phyloP scores from a whole-genome alignment of 2,329 filamentous ascomycete species.

The Epichloe aotearoae region DNA sequence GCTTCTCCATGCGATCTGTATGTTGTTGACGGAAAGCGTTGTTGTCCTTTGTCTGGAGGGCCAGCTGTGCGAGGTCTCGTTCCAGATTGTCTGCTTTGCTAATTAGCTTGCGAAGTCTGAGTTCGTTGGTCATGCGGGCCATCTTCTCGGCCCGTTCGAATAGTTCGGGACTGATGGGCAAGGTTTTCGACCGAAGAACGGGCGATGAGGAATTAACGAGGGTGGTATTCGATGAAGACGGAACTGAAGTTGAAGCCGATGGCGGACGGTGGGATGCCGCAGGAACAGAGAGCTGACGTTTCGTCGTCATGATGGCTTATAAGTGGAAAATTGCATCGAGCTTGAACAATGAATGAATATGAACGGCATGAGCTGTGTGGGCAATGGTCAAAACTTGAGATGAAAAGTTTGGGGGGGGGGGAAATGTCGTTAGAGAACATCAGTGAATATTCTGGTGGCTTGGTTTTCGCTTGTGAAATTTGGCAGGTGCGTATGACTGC shows the following conservation, averaged over 20 bases:
- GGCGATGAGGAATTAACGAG: neutral
- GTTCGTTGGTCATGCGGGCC: conserved; percentile 24
- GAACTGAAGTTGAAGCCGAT: neutral
- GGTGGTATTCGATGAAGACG: neutral
- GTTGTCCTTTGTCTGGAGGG: conserved; percentile 14
- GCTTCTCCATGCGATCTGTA: conserved; percentile 15
- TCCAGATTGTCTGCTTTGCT: conserved; percentile 18
- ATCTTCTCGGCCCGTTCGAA: conserved; percentile 19
- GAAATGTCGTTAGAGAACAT: too few relatives aligned
- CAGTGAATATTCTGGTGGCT: neutral
- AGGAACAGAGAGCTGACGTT: conserved; percentile 5
- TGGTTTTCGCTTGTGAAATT: neutral
- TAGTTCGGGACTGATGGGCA: conserved; percentile 4
- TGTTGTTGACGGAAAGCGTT: conserved; percentile 16
- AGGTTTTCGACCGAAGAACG: neutral
- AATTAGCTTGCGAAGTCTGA: conserved; percentile 18
- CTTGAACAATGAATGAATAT: neutral
- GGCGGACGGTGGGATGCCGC: neutral
- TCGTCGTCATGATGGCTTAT: conserved; percentile 1
- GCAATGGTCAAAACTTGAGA: too few relatives aligned
- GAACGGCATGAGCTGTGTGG: too few relatives aligned
- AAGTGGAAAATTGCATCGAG: neutral
- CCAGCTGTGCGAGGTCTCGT: conserved; percentile 16
- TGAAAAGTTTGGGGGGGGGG: too few relatives aligned
- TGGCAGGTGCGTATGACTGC: neutral